Evolutionary conservation across 1,284 basidiomycete genomes (phyloP).

Genomic region (Ustilago vetiveriae): DNA sequence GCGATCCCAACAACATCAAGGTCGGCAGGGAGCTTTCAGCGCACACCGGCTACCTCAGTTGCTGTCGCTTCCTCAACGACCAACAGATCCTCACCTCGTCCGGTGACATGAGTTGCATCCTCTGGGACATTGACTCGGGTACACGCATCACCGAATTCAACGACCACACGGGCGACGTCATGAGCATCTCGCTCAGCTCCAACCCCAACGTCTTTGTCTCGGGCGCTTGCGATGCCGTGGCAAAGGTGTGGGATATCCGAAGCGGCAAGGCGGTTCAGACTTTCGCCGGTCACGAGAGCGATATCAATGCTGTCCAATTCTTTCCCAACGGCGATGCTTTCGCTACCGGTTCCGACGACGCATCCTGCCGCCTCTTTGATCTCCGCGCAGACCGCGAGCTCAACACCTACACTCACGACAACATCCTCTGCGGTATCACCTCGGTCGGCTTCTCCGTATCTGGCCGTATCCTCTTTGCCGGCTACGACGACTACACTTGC

Average conservation of each 20-base stretch:
- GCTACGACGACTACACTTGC: conserved; percentile 99
- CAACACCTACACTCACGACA: conserved; percentile 96
- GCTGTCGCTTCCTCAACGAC: conserved; percentile 98
- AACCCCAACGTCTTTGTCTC: conserved; percentile 97
- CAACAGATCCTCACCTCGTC: conserved; percentile 96
- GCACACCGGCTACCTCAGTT: conserved; percentile 95
- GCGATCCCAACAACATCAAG: conserved; percentile 69
- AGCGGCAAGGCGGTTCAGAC: conserved; percentile 96
- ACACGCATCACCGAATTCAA: conserved; percentile 95
- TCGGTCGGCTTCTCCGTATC: conserved; percentile 97
- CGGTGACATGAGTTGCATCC: conserved; percentile 99
- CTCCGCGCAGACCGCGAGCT: conserved; percentile 96
- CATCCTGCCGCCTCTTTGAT: conserved; percentile 96
- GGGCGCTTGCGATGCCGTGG: conserved; percentile 96
- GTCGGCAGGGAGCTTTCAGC: conserved; percentile 86
- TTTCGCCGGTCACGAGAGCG: conserved; percentile 97
- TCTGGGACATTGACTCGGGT: conserved; percentile 98
- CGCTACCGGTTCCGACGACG: conserved; percentile 98
- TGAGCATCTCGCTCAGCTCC: conserved; percentile 88
- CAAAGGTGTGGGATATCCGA: conserved; percentile 98
- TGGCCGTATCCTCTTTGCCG: conserved; percentile 94
- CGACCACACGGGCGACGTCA: conserved; percentile 98
- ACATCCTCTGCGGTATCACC: conserved; percentile 97
- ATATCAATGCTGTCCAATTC: conserved; percentile 99
- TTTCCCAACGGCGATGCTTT: conserved; percentile 99